phyloP scores from a whole-genome alignment of 1,284 basidiomycete species.

The Ganoderma multipileum region DNA sequence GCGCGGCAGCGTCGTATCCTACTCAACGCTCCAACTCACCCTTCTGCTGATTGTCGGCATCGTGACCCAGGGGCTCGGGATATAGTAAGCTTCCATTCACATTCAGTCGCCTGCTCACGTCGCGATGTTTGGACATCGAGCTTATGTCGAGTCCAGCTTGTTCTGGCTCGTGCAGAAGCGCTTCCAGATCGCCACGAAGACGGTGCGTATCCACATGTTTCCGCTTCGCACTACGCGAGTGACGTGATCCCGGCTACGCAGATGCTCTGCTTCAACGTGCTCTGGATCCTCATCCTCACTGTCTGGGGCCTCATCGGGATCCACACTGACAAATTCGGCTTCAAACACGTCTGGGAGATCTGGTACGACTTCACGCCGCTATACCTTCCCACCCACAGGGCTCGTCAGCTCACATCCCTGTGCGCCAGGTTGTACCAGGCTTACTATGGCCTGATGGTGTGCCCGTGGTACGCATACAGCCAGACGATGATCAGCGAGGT shows the following conservation, averaged over 20 bases:
- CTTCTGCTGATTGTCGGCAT: slow-evolving; percentile 81
- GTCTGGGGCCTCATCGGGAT: slow-evolving; percentile 83
- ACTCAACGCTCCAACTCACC: slow-evolving; percentile 72
- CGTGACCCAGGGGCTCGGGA: slow-evolving; percentile 74
- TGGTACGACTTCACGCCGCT: slow-evolving; percentile 54
- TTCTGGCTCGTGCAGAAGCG: slow-evolving; percentile 84
- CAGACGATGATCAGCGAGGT: slow-evolving; percentile 89
- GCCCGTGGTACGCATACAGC: slow-evolving; percentile 86
- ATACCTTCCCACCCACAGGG: not conserved
- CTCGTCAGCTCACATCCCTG: not conserved
- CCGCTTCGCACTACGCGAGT: not conserved
- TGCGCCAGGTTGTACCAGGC: slow-evolving; percentile 67
- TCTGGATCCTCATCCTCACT: slow-evolving; percentile 77
- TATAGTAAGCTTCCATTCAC: slow-evolving; percentile 59
- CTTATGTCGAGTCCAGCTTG: slow-evolving; percentile 45
- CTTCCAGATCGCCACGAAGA: slow-evolving; percentile 75
- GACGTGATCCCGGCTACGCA: slow-evolving; percentile 36
- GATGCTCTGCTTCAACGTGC: slow-evolving; percentile 77
- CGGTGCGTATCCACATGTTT: slow-evolving; percentile 44
- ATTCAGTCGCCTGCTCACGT: not conserved
- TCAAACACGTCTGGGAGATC: slow-evolving; percentile 85
- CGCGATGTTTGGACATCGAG: not conserved
- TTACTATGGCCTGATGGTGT: slow-evolving; percentile 80
- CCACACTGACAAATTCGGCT: slow-evolving; percentile 77
- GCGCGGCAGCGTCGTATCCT: slow-evolving; percentile 56